These are phyloP conservation scores for Verticillium zaregamsianum DNA, from an alignment of 2,329 filamentous ascomycete species.

Conservation along the genomic window DNA sequence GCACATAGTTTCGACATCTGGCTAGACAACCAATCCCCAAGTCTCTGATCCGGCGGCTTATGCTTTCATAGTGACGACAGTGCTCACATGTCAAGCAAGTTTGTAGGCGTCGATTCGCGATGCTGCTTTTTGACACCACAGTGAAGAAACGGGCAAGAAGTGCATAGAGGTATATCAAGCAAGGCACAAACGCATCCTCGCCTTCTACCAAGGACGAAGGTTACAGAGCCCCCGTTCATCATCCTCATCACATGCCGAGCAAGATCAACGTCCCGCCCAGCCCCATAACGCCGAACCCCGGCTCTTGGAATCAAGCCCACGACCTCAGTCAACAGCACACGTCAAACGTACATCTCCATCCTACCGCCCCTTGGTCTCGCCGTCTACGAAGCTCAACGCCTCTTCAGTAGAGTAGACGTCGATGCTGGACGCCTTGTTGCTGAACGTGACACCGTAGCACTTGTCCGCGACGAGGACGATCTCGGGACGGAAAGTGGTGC, in stretches of 20 bases:
- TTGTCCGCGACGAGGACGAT: constrained; percentile 95
- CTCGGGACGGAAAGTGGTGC: constrained; percentile 96
- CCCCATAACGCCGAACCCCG: neutral
- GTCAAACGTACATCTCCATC: neutral
- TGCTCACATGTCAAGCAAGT: too few species aligned
- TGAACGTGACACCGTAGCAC: constrained; percentile 93
- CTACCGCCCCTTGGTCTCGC: constrained; percentile 44
- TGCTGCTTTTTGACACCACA: too few species aligned
- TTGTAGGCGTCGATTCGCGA: too few species aligned
- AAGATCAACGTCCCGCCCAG: neutral
- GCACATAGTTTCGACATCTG: too few species aligned
- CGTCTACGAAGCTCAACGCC: constrained; percentile 91
- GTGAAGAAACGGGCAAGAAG: neutral
- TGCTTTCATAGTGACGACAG: too few species aligned
- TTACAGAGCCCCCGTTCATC: neutral
- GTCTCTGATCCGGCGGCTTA: too few species aligned
- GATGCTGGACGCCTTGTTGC: constrained; percentile 91
- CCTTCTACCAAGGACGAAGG: neutral
- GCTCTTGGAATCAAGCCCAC: neutral
- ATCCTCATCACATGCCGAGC: neutral
- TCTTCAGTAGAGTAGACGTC: constrained; percentile 85
- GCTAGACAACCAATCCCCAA: too few species aligned
- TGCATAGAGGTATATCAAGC: neutral
- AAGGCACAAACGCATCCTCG: neutral
- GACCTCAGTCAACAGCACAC: neutral